Evolutionary conservation across 2,329 filamentous ascomycete genomes (phyloP).

Genomic region (Berkeleyomyces rouxiae): DNA sequence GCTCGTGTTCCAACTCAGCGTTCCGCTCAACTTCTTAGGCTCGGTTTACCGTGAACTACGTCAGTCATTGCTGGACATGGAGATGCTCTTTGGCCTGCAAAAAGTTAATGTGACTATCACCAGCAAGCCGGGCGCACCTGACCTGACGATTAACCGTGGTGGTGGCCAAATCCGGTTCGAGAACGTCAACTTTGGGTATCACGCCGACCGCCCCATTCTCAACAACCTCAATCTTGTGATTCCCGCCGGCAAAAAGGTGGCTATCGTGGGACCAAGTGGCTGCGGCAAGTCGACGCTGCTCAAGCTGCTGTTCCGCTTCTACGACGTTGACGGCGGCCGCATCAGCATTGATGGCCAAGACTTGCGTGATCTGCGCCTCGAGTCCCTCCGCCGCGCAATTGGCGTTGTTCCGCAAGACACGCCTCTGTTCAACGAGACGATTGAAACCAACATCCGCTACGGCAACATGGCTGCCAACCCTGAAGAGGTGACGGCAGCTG

Average conservation of each 20-base stretch:
- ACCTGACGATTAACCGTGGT: slow-evolving; percentile 54
- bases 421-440: slow-evolving; percentile 89
- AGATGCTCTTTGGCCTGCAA: slow-evolving; percentile 91
- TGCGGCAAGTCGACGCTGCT: slow-evolving; percentile 94
- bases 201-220: slow-evolving; percentile 70
- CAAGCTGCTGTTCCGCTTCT: slow-evolving; percentile 81
- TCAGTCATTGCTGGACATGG: slow-evolving; percentile 93
- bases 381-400: slow-evolving; percentile 69
- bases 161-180: slow-evolving; percentile 79
- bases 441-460: slow-evolving; percentile 90
- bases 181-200: slow-evolving; percentile 88
- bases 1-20: slow-evolving; percentile 91
- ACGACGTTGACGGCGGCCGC: slow-evolving; percentile 70
- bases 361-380: slow-evolving; percentile 63
- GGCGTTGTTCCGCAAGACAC: slow-evolving; percentile 96
- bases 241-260: slow-evolving; percentile 88
- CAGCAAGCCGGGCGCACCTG: slow-evolving; percentile 57
- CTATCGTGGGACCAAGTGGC: slow-evolving; percentile 84
- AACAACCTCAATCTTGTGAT: slow-evolving; percentile 75
- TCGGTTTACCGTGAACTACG: slow-evolving; percentile 91
- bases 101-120: slow-evolving; percentile 84
- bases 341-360: slow-evolving; percentile 91
- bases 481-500: slow-evolving; percentile 60
- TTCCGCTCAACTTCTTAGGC: slow-evolving; percentile 94
- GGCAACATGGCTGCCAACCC: slow-evolving; percentile 61